Evolutionary conservation across 23 red algal genomes (phyloP).

Genomic region (Chondrus crispus): DNA sequence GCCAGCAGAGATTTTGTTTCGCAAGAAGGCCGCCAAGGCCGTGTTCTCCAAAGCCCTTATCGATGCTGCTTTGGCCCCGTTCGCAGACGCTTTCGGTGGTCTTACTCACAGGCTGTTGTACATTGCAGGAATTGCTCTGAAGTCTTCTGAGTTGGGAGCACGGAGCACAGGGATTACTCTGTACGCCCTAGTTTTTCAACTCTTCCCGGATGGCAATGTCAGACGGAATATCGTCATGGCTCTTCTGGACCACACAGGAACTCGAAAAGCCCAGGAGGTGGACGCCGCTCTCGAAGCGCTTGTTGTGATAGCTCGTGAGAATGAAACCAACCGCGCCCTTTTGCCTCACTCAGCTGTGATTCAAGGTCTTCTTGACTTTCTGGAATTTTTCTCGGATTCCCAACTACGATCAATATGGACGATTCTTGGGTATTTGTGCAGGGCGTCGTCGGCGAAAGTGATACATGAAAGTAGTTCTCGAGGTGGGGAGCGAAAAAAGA

Average conservation of each 20-base stretch:
- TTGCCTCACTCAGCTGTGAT: conserved; percentile 43
- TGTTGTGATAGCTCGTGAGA: conserved; percentile 23
- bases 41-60: conserved; percentile 10
- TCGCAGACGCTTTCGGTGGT: conserved; percentile 31
- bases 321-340: conserved; percentile 26
- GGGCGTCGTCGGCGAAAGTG: neutral
- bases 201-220: conserved; percentile 10
- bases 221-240: conserved; percentile 33
- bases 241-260: conserved; percentile 60
- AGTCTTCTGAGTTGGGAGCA: conserved; percentile 7
- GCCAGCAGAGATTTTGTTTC: conserved; percentile 51
- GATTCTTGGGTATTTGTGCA: conserved; percentile 36
- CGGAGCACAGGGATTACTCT: conserved; percentile 33
- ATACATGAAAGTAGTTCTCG: neutral
- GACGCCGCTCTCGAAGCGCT: conserved; percentile 57
- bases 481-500: neutral
- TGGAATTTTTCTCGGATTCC: conserved; percentile 57
- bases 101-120: neutral
- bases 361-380: conserved; percentile 59
- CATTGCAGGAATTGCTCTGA: conserved; percentile 14
- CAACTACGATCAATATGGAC: conserved; percentile 63
- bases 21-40: conserved; percentile 32
- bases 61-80: conserved; percentile 64
- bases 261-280: conserved; percentile 10
- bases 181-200: conserved; percentile 30